Base-by-base conservation (phyloP, 23 red algal genomes). In the Agarophyton chilense region DNA sequence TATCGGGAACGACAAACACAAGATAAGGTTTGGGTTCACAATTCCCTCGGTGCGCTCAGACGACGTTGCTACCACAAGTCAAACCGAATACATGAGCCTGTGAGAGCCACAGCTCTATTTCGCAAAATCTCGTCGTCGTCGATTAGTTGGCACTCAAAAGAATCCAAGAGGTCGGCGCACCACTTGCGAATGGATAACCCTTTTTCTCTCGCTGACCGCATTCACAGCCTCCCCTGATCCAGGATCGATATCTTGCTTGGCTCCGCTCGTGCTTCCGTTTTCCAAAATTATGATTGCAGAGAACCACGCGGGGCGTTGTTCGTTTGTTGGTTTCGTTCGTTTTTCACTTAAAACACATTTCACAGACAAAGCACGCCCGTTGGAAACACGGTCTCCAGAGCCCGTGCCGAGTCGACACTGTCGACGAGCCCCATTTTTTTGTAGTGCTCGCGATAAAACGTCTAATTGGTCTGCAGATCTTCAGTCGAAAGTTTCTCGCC, bases 291-390 rank as follows among this genome's bases (percentile, higher is more conserved):
- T 65, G 60, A 65, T 36, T 36, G 60, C 60, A 1, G 60, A 33
- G 31, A 65, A 65, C 17, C 4, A 39, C 32, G 65, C 34, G 42
- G 47, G 5, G 41, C 45, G 68, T 5, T 47, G 12, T 33, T 47
- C 41, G 21, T 1, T 13, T 1, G 40, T 74, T 4, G 40, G 68
- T 49, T 74, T 74, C 24, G 68, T 49, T 74, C 19, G 10, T 74
- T 74, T 74, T 74, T 74, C n/a, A 8, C 38, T 24, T 29, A 74
- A 74, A 74, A 74, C 68, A 46, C 43, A 10, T 74, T 74, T 49
- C 26, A 2, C n/a, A 74, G 31, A 38, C 26, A 29, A 29, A 36
- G 31, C 60, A 65, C 60, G 60, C 9, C 33, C 60, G 29, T 14
- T 25, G 22, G 3, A 33, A 3, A 36, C 33, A 26, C 31, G n/a